Evolutionary conservation across 495 filamentous ascomycete species (phyloP), one percentile per base, ranked within the genome.

Genomic region (Entonaema liquescens): DNA sequence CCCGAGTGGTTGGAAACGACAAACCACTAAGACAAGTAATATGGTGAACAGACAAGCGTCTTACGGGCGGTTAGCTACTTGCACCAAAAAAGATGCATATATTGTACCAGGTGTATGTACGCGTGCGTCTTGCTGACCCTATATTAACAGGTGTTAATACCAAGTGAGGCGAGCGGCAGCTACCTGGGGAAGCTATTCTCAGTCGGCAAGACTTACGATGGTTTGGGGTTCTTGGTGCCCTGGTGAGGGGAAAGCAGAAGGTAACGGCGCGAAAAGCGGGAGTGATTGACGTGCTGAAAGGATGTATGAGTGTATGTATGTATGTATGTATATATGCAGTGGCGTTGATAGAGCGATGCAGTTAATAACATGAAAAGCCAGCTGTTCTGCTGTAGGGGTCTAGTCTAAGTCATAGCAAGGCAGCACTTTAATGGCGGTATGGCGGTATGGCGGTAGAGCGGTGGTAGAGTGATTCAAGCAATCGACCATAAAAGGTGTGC

Each of bases 1-100:
- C 72, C 74, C 74, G 74, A 75, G 63, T 77, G 74, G 72, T 70
- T 63, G 65, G 67, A 66, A 42, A 60, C 31, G 59, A 44, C 57
- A 55, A 62, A 68, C 42, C 62, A 26, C 68, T 59, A 64, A 65
- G 71, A 58, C 67, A 65, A 61, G 68, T 58, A 68, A 57, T 35
- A 71, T 54, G 40, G 50, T 62, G 31, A 49, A 35, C 33, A 11
- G 29, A 6, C 28, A 17, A 23, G 8, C 35, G 26, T 17, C 17
- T 56, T 40, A 54, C 62, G 60, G 40, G 56, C 62, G 59, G 62
- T 59, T 68, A 62, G 59, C 56, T 67, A 40, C 65, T 61, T 68
- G 38, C 40, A 28, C 40, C 56, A 57, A 56, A 40, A 40, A 58
- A 52, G 59, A 54, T 61, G 50, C 61, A 56, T 29, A 21, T 35